Conservation (phyloP, 257 asterid species). For the Catharanthus roseus region DNA sequence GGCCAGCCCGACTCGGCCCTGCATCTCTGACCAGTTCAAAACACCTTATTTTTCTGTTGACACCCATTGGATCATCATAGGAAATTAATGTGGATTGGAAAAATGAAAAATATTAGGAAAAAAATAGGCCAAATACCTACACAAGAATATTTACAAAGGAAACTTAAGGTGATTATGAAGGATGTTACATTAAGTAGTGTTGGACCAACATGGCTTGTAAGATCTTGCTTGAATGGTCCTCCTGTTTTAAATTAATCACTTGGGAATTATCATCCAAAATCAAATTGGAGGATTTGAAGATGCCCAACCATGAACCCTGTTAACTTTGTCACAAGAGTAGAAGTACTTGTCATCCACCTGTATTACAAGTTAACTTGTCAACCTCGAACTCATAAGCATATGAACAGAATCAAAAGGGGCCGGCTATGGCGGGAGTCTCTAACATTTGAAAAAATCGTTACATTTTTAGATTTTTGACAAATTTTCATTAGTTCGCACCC, state of each 20-base stretch:
- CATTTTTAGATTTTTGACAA: too few species aligned
- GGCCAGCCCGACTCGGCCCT: too few species aligned
- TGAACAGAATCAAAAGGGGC: too few species aligned
- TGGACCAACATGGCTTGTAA: constrained; percentile 68
- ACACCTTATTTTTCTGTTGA: too few species aligned
- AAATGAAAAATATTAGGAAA: too few species aligned
- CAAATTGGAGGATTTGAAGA: constrained; percentile 35
- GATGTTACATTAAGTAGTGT: constrained; percentile 40
- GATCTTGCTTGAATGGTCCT: constrained; percentile 64
- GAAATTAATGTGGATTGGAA: too few species aligned
- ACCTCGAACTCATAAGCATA: too few species aligned
- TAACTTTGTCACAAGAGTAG: constrained; percentile 49
- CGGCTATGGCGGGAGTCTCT: neutral
- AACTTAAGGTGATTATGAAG: neutral
- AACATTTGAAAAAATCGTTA: too few species aligned
- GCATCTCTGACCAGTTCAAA: too few species aligned
- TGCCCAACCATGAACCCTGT: constrained; percentile 53
- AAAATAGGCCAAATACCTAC: too few species aligned
- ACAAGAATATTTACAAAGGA: neutral
- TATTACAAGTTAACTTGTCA: neutral
- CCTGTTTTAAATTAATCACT: constrained; percentile 54
- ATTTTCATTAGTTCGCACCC: too few species aligned
- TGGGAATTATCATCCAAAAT: constrained; percentile 69
- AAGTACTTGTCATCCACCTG: constrained; percentile 71
- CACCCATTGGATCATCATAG: too few species aligned